phyloP scores from a whole-genome alignment of 2,329 filamentous ascomycete species.

The Pseudogymnoascus destructans region DNA sequence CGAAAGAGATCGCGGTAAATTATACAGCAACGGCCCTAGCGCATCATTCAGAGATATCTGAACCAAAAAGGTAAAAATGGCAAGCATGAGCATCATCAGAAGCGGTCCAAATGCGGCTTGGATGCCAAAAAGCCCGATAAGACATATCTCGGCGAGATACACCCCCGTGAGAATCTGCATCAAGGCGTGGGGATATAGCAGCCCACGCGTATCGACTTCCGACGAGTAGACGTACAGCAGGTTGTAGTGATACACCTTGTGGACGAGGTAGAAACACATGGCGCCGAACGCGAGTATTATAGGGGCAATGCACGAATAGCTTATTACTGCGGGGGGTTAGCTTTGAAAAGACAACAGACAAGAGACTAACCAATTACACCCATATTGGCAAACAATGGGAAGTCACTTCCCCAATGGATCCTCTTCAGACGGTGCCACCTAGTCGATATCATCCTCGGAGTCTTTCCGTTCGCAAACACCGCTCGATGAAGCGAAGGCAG shows the following conservation, averaged over 20 bases:
- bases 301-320: conserved; percentile 52
- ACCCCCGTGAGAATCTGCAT: conserved; percentile 51
- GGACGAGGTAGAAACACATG: conserved; percentile 49
- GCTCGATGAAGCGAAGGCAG: conserved; percentile 43
- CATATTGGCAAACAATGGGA: conserved; percentile 43
- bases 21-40: conserved; percentile 21
- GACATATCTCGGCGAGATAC: conserved; percentile 47
- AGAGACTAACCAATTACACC: conserved; percentile 37
- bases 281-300: conserved; percentile 51
- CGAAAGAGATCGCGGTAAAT: conserved; percentile 23
- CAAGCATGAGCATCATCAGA: conserved; percentile 43
- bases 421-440: conserved; percentile 40
- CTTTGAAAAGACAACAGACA: not conserved
- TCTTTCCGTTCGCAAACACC: conserved; percentile 45
- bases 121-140: conserved; percentile 51
- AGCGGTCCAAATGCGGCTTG: conserved; percentile 39
- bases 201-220: conserved; percentile 50
- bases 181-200: conserved; percentile 48
- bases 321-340: conserved; percentile 36
- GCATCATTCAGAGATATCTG: conserved; percentile 31
- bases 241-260: conserved; percentile 53
- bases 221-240: conserved; percentile 49
- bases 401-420: conserved; percentile 46
- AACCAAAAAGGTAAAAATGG: conserved; percentile 41
- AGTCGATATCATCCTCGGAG: conserved; percentile 46